These are phyloP conservation scores for Aspergillus pseudonomiae DNA, from an alignment of 2,329 filamentous ascomycete species.

Conservation along the genomic window DNA sequence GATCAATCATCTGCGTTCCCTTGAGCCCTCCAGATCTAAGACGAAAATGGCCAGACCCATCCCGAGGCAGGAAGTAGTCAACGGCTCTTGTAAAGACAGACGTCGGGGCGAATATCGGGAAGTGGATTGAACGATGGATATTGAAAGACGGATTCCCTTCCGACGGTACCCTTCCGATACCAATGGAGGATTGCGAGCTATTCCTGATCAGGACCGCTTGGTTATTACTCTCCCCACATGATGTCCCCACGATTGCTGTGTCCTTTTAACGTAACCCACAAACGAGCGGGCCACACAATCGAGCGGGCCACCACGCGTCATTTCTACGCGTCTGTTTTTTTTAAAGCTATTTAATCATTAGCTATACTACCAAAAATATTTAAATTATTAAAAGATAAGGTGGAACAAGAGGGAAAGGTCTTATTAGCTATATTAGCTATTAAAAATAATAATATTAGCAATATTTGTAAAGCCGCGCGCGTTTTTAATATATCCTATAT, in stretches of 20 bases:
- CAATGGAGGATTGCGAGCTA: neutral
- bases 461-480: no score
- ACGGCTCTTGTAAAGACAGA: conserved; percentile 14
- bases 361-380: no score
- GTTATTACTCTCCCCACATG: neutral
- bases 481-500: no score
- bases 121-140: conserved; percentile 12
- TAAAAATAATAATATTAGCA: no score
- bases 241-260: neutral
- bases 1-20: neutral
- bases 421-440: no score
- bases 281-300: no score
- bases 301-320: no score
- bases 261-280: no score
- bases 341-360: no score
- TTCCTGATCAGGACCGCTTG: neutral
- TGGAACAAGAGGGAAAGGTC: no score
- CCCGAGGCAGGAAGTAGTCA: conserved; percentile 14
- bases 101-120: conserved; percentile 26
- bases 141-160: neutral
- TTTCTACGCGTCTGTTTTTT: no score
- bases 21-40: conserved; percentile 13
- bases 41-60: conserved; percentile 21
- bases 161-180: neutral
- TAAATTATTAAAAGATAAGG: no score